A percentile compares a stretch with the other conserved stretches of the same genome.
Evolutionary conservation across 352 stramenopile species (phyloP).

Genomic region (Pythium phragmiticola): DNA sequence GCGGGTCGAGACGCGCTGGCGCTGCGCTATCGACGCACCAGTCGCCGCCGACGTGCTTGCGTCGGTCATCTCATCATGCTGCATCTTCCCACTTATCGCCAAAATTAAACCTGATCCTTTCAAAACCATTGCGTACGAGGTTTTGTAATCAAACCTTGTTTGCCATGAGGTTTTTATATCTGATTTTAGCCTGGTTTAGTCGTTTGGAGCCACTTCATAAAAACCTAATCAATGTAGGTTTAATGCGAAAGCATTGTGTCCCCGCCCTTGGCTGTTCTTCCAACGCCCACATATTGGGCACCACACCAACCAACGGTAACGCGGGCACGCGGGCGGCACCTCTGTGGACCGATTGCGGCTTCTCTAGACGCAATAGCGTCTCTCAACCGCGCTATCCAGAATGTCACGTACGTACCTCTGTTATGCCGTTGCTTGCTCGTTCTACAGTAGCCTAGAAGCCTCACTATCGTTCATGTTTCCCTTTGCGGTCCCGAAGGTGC

Average conservation of each 20-base stretch:
- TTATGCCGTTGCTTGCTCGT: not conserved
- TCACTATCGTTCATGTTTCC: conserved; percentile 7
- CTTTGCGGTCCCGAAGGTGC: not conserved
- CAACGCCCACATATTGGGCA: conserved; percentile 1
- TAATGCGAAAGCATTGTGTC: too few relatives aligned
- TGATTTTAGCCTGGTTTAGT: too few relatives aligned
- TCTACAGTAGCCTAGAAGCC: not conserved
- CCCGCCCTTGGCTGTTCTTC: not conserved
- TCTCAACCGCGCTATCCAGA: not conserved
- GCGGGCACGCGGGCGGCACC: not conserved
- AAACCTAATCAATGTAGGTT: too few relatives aligned
- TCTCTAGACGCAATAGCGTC: not conserved
- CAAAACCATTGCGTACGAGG: too few relatives aligned
- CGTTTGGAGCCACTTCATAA: too few relatives aligned
- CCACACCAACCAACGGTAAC: not conserved
- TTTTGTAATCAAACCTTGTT: too few relatives aligned
- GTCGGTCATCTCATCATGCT: conserved; percentile 11
- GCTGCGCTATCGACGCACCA: not conserved
- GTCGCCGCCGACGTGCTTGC: not conserved
- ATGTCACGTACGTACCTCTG: conserved; percentile 17
- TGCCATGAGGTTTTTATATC: too few relatives aligned
- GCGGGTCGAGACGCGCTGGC: not conserved
- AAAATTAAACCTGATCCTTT: not conserved
- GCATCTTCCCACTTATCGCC: not conserved
- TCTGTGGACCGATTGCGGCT: not conserved